phyloP scores from a whole-genome alignment of 768 basidiomycete genomes.

The Rhizopogon vinicolor region DNA sequence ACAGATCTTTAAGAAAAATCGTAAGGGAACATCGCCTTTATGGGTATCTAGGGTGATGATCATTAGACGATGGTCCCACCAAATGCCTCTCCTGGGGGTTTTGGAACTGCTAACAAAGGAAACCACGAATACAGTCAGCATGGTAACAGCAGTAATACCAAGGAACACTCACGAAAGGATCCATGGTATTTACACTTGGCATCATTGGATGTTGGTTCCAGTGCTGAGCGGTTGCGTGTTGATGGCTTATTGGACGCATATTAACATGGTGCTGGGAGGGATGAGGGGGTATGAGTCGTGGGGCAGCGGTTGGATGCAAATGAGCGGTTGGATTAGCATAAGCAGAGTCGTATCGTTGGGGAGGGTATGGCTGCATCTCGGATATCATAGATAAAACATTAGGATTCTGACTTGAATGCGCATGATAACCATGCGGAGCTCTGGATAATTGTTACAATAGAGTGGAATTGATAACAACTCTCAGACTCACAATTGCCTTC shows the following conservation, averaged over 20 bases:
- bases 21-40: conserved; percentile 31
- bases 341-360: conserved; percentile 47
- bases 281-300: conserved; percentile 33
- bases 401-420: conserved; percentile 34
- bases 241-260: conserved; percentile 48
- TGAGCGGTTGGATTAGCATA: conserved; percentile 33
- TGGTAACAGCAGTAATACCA: not conserved
- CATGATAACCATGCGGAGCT: conserved; percentile 42
- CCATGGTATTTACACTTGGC: conserved; percentile 48
- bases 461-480: not conserved
- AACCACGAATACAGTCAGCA: conserved; percentile 10
- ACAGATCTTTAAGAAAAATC: conserved; percentile 30
- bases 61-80: conserved; percentile 44
- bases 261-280: conserved; percentile 29
- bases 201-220: conserved; percentile 48
- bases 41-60: conserved; percentile 48
- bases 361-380: conserved; percentile 50
- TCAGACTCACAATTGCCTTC: conserved; percentile 43
- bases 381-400: conserved; percentile 54
- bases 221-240: conserved; percentile 38
- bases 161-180: conserved; percentile 55
- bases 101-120: conserved; percentile 27
- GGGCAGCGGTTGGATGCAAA: conserved; percentile 29
- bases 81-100: conserved; percentile 43
- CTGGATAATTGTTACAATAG: conserved; percentile 23